Evolutionary conservation across 2,329 filamentous ascomycete species (phyloP).

Genomic region (Fusarium sp.): DNA sequence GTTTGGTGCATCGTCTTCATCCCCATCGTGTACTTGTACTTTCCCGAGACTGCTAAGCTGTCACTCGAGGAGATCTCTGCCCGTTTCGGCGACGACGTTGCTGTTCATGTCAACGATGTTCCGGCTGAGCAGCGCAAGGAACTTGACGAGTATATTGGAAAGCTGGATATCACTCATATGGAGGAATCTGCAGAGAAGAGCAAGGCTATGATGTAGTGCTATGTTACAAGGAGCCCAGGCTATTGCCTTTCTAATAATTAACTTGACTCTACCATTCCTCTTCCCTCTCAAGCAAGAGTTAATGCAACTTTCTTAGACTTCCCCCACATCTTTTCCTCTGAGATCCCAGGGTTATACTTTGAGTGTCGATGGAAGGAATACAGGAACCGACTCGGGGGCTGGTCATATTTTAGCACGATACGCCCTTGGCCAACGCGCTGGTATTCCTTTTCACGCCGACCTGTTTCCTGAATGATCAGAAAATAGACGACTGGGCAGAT

Average conservation of each 20-base stretch:
- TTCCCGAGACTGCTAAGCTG: conserved; percentile 45
- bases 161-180: neutral
- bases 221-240: neutral
- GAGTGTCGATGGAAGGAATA: neutral
- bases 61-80: conserved; percentile 54
- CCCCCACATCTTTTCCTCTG: neutral
- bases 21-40: conserved; percentile 44
- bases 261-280: neutral
- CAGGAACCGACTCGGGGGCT: neutral
- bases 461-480: neutral
- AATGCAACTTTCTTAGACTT: fast-evolving
- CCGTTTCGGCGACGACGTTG: conserved; percentile 59
- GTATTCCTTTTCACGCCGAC: neutral
- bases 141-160: neutral
- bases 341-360: fast-evolving
- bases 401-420: neutral
- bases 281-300: neutral
- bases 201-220: neutral
- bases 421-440: neutral
- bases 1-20: conserved; percentile 48
- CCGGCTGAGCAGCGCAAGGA: conserved; percentile 43
- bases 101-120: conserved; percentile 54
- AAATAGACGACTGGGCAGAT: neutral
- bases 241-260: fast-evolving
- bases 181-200: neutral